Base-by-base conservation (phyloP, 2,329 filamentous ascomycete species). In the Emmonsiellopsis sp. region DNA sequence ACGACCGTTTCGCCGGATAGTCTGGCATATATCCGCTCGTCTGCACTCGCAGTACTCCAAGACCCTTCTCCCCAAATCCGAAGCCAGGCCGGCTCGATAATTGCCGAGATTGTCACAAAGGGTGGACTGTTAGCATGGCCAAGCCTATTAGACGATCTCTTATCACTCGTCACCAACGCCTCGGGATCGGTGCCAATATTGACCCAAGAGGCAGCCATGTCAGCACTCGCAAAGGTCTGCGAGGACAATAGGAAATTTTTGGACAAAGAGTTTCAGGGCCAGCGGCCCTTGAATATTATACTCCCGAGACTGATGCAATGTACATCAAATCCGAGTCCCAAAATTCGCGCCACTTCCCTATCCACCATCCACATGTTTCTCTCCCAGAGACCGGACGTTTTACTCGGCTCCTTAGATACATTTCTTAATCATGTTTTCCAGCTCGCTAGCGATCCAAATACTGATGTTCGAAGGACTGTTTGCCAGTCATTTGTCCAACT, bases 401-500 rank as follows among this genome's bases (percentile, higher is more conserved):
- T 96, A 69, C 75, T 92, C 55, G 83, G 85, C 58, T 86, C 85
- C 58, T 79, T 97, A 61, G 89, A 97, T 64, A 75, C 82, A 42
- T 82, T 98, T 54, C 77, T 98, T 51, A 83, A 87, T 58, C 86
- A 87, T 55, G 80, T 98, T 5, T 96, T 96, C 65, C 77, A 82
- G 50, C 79, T 97, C 13, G 84, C 93, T 8, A 78, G 81, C 58
- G 93, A 98, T 65, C 69, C 79, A 2, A 87, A 81, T 64, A 78
- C 85, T 54, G 89, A 95, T 59, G 91, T 98, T 39, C 85, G 92
- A 55, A 85, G 90, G 60, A 89, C 94, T 65, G 92, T 98, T 10
- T 98, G 93, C 71, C 86, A 92, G 56, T 85, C 91, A 1, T 95
- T 98, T 69, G 88, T 95, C 37, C 86, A 92, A 56, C 82, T 98